These are phyloP conservation scores for Termitomyces sp. DNA, from an alignment of 768 basidiomycete species.

Conservation along the genomic window DNA sequence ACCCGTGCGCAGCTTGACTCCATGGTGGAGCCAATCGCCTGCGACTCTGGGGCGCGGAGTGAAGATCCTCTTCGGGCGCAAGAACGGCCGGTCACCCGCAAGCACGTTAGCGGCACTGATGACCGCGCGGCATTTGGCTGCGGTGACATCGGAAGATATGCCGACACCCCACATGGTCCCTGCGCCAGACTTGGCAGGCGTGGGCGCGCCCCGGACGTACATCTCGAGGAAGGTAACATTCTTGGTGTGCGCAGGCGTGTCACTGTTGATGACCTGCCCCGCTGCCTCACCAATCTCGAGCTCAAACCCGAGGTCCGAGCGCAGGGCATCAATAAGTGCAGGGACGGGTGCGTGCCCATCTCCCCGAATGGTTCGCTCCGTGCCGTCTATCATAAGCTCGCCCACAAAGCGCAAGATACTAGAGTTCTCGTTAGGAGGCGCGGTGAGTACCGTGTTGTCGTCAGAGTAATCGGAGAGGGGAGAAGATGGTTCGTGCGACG, in stretches of 20 bases:
- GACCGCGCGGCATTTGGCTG: slow-evolving; percentile 68
- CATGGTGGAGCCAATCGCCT: slow-evolving; percentile 16
- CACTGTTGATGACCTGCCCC: slow-evolving; percentile 57
- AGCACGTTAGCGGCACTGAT: slow-evolving; percentile 67
- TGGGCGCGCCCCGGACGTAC: slow-evolving; percentile 40
- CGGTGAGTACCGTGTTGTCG: slow-evolving; percentile 32
- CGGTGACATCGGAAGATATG: slow-evolving; percentile 66
- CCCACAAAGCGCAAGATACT: slow-evolving; percentile 52
- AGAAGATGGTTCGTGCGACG: slow-evolving; percentile 31
- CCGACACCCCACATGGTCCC: slow-evolving; percentile 65
- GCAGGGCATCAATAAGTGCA: slow-evolving; percentile 71
- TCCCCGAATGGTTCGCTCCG: slow-evolving; percentile 60
- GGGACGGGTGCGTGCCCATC: slow-evolving; percentile 77
- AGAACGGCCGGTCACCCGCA: slow-evolving; percentile 47
- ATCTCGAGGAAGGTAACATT: slow-evolving; percentile 79
- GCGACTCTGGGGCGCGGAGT: slow-evolving; percentile 13
- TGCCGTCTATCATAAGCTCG: slow-evolving; percentile 62
- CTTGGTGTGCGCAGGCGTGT: slow-evolving; percentile 28
- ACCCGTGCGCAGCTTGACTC: slow-evolving; percentile 17
- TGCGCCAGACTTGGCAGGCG: slow-evolving; percentile 45
- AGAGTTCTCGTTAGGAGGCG: slow-evolving; percentile 8
- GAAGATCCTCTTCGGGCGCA: slow-evolving; percentile 25
- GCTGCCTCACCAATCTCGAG: slow-evolving; percentile 67
- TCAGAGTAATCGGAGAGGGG: slow-evolving; percentile 38
- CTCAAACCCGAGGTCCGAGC: slow-evolving; percentile 55